phyloP scores from a whole-genome alignment of 2,329 filamentous ascomycete genomes.

The Volutella citrinella region DNA sequence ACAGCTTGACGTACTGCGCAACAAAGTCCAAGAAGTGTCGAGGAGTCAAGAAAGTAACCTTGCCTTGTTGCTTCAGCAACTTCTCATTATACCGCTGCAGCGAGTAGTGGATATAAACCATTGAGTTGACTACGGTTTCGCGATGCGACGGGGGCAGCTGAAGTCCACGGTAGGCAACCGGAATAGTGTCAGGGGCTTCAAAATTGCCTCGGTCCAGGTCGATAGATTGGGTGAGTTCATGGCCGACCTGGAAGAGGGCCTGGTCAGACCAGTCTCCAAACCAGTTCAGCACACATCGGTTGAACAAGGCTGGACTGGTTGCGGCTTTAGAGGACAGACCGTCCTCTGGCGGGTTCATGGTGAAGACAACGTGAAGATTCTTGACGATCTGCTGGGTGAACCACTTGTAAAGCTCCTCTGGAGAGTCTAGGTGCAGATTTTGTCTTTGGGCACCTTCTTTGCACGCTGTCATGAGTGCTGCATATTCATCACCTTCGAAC shows the following conservation, averaged over 20 bases:
- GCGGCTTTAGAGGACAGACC: constrained; percentile 94
- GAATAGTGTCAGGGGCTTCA: constrained; percentile 83
- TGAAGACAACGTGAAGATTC: constrained; percentile 98
- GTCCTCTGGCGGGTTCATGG: constrained; percentile 98
- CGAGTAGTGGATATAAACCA: constrained; percentile 99
- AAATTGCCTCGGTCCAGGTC: constrained; percentile 90
- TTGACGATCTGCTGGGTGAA: constrained; percentile 99
- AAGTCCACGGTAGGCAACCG: constrained; percentile 86
- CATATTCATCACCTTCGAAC: constrained; percentile 98
- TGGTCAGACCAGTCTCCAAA: constrained; percentile 99
- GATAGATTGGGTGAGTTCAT: constrained; percentile 92
- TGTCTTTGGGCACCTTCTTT: constrained; percentile 97
- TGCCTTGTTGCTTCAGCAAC: constrained; percentile 87
- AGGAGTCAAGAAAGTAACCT: constrained; percentile 88
- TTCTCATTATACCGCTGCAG: constrained; percentile 85
- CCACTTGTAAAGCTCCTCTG: constrained; percentile 99
- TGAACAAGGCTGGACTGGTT: constrained; percentile 97
- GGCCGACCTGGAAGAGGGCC: constrained; percentile 94
- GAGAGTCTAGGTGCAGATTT: constrained; percentile 90
- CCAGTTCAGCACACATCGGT: constrained; percentile 99
- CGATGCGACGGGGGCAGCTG: constrained; percentile 83
- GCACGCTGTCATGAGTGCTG: constrained; percentile 98
- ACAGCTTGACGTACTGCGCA: constrained; percentile 93
- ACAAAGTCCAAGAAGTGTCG: constrained; percentile 98
- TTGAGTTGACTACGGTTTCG: constrained; percentile 91